Conservation (phyloP, 805 yeast species). For the Brettanomyces anomalus region DNA sequence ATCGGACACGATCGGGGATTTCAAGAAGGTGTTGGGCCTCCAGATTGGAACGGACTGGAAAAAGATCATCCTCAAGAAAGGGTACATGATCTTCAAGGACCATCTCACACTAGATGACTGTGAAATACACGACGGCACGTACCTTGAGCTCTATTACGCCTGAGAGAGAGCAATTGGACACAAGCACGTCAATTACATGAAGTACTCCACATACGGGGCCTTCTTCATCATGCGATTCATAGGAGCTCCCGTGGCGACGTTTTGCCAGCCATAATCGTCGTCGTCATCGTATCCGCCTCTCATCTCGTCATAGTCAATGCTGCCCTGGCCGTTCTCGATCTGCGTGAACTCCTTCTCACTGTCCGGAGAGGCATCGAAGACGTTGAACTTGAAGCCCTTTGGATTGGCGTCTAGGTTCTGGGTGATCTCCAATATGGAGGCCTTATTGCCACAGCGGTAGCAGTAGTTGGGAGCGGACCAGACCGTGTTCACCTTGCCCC, state of each 20-base stretch:
- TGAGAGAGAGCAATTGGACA: constrained; percentile 19
- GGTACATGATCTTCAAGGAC: constrained; percentile 76
- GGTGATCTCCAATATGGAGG: constrained; percentile 84
- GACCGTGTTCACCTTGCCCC: constrained; percentile 86
- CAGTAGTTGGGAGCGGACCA: constrained; percentile 99
- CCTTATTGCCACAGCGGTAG: constrained; percentile 93
- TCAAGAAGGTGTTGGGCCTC: constrained; percentile 72
- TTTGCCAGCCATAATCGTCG: constrained; percentile 6
- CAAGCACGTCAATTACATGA: no score
- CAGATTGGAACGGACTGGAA: constrained; percentile 74
- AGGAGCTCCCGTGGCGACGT: constrained; percentile 4
- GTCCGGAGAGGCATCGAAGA: constrained; percentile 96
- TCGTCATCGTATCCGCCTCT: constrained; percentile 12
- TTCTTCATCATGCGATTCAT: constrained; percentile 20
- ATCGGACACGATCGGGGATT: constrained; percentile 81
- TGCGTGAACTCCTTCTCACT: constrained; percentile 51
- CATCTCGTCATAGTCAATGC: constrained; percentile 21
- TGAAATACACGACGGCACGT: constrained; percentile 85
- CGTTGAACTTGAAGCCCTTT: constrained; percentile 63
- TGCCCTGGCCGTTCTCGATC: constrained; percentile 20
- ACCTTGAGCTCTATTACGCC: constrained; percentile 73
- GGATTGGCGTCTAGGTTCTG: constrained; percentile 47
- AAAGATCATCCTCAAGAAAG: constrained; percentile 69
- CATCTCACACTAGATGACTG: constrained; percentile 91
- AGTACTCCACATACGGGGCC: constrained; percentile 33